Evolutionary conservation across 306 rosid species (phyloP).

Genomic region (Lotus japonicus): DNA sequence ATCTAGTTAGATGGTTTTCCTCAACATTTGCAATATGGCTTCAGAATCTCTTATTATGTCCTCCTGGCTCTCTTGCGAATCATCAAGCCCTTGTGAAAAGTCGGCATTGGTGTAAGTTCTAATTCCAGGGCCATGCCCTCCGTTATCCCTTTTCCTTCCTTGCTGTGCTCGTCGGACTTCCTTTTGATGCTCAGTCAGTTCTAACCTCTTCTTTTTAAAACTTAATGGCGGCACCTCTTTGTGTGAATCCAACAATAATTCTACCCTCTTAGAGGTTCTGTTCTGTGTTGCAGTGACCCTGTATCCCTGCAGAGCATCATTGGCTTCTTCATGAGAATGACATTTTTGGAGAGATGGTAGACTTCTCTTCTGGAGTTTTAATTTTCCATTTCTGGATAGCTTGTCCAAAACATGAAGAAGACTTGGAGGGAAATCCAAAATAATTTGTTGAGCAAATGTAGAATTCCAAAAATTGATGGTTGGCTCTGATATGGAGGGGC

Average conservation of each 20-base stretch:
- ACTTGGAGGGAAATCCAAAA: conserved; percentile 55
- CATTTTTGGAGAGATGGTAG: conserved; percentile 38
- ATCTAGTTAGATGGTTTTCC: conserved; percentile 28
- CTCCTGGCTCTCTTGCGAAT: conserved; percentile 61
- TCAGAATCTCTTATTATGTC: conserved; percentile 44
- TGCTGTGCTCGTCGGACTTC: conserved; percentile 76
- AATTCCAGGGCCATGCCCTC: conserved; percentile 73
- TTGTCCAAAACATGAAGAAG: conserved; percentile 62
- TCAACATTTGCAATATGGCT: conserved; percentile 45
- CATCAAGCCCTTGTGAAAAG: conserved; percentile 56
- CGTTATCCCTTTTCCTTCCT: conserved; percentile 56
- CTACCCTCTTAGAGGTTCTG: conserved; percentile 60
- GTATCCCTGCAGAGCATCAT: conserved; percentile 30
- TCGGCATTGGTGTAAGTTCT: conserved; percentile 64
- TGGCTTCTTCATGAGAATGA: conserved; percentile 21
- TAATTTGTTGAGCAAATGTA: conserved; percentile 52
- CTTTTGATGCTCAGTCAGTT: conserved; percentile 73
- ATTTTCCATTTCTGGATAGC: conserved; percentile 52
- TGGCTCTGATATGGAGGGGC: conserved; percentile 56
- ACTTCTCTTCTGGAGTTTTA: conserved; percentile 65
- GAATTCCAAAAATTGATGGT: conserved; percentile 72
- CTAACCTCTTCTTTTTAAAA: conserved; percentile 49
- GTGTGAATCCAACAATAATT: conserved; percentile 29
- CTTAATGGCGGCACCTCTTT: conserved; percentile 17
- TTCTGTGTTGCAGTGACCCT: conserved; percentile 42